These are phyloP conservation scores for Mycosphaerella arachidis DNA, from an alignment of 2,329 filamentous ascomycete species.

Conservation along the genomic window DNA sequence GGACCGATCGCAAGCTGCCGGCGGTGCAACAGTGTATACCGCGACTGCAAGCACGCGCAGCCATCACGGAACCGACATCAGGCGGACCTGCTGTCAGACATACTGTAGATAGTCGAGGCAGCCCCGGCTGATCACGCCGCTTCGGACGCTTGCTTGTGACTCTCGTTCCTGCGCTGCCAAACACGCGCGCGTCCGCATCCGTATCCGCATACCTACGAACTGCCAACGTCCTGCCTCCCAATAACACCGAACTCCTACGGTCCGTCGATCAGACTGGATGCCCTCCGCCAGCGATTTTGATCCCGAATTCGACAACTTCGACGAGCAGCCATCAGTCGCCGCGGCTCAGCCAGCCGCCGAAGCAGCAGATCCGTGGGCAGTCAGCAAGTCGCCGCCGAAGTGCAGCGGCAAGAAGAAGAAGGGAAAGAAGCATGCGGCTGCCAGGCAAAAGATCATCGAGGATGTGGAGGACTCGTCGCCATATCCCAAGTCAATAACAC, in stretches of 20 bases:
- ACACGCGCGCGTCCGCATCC: not conserved
- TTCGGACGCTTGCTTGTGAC: not conserved
- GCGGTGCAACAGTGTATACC: not conserved
- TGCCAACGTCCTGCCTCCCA: not conserved
- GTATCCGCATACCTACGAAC: not conserved
- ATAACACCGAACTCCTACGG: not conserved
- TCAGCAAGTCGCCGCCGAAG: slow-evolving; percentile 11
- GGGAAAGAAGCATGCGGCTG: slow-evolving; percentile 20
- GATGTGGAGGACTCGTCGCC: slow-evolving; percentile 26
- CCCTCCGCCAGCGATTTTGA: slow-evolving; percentile 22
- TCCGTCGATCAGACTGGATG: slow-evolving; percentile 18
- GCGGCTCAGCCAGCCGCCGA: slow-evolving; percentile 9
- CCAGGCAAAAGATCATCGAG: slow-evolving; percentile 10
- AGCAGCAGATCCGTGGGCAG: slow-evolving; percentile 13
- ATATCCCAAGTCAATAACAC: slow-evolving; percentile 27
- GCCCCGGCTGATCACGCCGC: not conserved
- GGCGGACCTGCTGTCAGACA: not conserved
- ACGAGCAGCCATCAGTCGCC: slow-evolving; percentile 19
- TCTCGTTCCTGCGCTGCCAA: not conserved
- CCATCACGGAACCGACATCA: not conserved
- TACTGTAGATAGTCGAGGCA: not conserved
- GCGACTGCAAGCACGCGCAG: not conserved
- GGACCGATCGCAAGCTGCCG: not conserved
- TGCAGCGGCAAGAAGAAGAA: slow-evolving; percentile 27
- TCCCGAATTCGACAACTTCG: slow-evolving; percentile 26